Percentiles rank a stretch among this genome's conserved stretches.
These are phyloP conservation scores for Exophiala sp. DNA, from an alignment of 2,329 filamentous ascomycete genomes.

Conservation along the genomic window DNA sequence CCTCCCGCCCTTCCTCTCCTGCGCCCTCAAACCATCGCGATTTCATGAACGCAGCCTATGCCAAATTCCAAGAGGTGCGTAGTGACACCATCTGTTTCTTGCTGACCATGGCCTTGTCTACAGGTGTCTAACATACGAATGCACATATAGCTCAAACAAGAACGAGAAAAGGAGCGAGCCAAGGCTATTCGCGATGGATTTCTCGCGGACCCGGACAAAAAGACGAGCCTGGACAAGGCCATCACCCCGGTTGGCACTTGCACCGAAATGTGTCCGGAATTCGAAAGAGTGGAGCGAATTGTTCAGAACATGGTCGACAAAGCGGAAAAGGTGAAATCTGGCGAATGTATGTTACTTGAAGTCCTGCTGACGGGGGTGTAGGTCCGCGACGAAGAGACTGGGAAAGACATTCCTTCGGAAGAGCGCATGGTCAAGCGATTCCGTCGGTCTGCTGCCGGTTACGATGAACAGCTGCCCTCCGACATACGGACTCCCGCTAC, in stretches of 20 bases:
- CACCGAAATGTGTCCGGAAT: constrained; percentile 59
- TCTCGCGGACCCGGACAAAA: constrained; percentile 55
- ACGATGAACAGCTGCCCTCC: constrained; percentile 57
- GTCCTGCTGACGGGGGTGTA: constrained; percentile 11
- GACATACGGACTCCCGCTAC: constrained; percentile 55
- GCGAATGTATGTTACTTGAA: not conserved
- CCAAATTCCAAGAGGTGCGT: constrained; percentile 26
- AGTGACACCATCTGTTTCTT: constrained; percentile 7
- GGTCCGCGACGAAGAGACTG: constrained; percentile 22
- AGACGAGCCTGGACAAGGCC: constrained; percentile 54
- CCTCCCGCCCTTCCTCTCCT: constrained; percentile 17
- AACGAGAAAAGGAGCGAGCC: constrained; percentile 46
- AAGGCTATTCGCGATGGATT: constrained; percentile 49
- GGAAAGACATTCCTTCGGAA: constrained; percentile 41
- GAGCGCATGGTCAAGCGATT: constrained; percentile 59
- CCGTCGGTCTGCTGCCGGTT: constrained; percentile 56
- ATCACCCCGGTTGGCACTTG: constrained; percentile 58
- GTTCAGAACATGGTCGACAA: constrained; percentile 57
- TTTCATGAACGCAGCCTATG: constrained; percentile 19
- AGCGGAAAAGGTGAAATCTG: constrained; percentile 51
- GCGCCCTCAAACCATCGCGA: constrained; percentile 17
- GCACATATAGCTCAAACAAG: constrained; percentile 42
- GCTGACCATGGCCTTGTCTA: constrained; percentile 21
- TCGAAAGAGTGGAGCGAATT: constrained; percentile 56
- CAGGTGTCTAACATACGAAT: constrained; percentile 29